Evolutionary conservation across 1,284 basidiomycete species (phyloP), one percentile per base, ranked within the genome.

Genomic region (Apiotrichum veenhuisii): DNA sequence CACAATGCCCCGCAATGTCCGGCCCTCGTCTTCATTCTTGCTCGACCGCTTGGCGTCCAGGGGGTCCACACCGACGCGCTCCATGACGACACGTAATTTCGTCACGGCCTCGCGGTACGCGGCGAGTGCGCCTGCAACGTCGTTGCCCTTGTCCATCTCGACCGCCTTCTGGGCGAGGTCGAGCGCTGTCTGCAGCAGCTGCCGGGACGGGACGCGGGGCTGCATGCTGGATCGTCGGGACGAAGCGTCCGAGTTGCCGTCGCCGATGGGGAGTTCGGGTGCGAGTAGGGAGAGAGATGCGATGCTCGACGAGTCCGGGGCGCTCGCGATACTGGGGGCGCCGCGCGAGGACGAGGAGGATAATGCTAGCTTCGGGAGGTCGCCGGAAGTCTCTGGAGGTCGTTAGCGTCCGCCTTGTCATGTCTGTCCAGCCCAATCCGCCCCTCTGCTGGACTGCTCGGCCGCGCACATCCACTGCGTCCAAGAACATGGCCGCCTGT

Each of bases 161-260:
- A 78, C 77, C 0, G 77, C 77, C 34, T 64, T 61, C 44, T 78
- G 76, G 0, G 77, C 77, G 17, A 78, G 69, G 57, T 77, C 73
- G 26, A 78, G 64, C 0, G 77, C 77, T 2, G 70, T 64, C 58
- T 77, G 76, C 1, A 78, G 60, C 15, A 78, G 61, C 45, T 74
- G 72, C 10, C 73, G 62, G 0, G 74, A 76, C 0, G 77, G 71
- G 10, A 73, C 68, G 10, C 76, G 64, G 20, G 64, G 61, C 36
- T 58, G 54, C 48, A 58, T 30, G 41, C 60, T 62, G 4, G 60
- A 62, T 3, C 57, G 33, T 14, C 45, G 45, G 2, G 60, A 62
- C 12, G 54, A 51, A 5, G 23, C 41, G 26, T 62, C 60, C 7
- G 60, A 58, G 18, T 30, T 45, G 41, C 45, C 34, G 36, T 62